These are phyloP conservation scores for Lichtheimia corymbifera DNA, from an alignment of 371 early-diverging fungal species.

Conservation along the genomic window DNA sequence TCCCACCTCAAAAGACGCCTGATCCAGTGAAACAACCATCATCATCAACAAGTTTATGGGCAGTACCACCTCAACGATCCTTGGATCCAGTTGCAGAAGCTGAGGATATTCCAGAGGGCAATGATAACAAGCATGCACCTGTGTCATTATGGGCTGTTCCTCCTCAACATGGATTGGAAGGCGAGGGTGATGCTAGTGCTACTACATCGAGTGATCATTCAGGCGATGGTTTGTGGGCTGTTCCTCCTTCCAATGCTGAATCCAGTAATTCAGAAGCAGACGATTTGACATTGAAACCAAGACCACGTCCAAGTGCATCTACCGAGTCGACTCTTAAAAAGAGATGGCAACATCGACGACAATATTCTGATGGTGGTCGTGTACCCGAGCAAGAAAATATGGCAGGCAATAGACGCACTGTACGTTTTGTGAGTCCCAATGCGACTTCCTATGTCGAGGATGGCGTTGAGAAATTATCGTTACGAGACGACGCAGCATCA, in stretches of 20 bases:
- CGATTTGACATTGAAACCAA: too few species aligned
- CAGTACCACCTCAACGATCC: constrained; percentile 7
- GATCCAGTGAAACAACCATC: not conserved
- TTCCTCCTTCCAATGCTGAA: constrained; percentile 3
- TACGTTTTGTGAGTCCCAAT: not conserved
- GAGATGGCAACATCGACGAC: too few species aligned
- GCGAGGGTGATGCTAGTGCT: too few species aligned
- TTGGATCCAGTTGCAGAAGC: not conserved
- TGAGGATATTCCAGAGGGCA: not conserved
- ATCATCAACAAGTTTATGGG: not conserved
- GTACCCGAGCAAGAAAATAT: too few species aligned
- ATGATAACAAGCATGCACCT: too few species aligned
- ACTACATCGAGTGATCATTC: too few species aligned
- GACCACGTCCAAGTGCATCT: too few species aligned
- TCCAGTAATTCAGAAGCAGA: too few species aligned
- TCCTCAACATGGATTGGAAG: not conserved
- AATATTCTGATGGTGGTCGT: too few species aligned
- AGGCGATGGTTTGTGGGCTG: constrained; percentile 10
- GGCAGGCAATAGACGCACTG: too few species aligned
- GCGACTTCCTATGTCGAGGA: not conserved
- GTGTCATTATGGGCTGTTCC: not conserved
- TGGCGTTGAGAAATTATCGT: constrained; percentile 6
- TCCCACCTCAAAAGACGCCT: constrained; percentile 12
- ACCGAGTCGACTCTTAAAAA: too few species aligned
- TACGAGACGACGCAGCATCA: constrained; percentile 4